Evolutionary conservation across 768 basidiomycete species (phyloP), one percentile per base, ranked within the genome.

Genomic region (Boletus subparvulus): DNA sequence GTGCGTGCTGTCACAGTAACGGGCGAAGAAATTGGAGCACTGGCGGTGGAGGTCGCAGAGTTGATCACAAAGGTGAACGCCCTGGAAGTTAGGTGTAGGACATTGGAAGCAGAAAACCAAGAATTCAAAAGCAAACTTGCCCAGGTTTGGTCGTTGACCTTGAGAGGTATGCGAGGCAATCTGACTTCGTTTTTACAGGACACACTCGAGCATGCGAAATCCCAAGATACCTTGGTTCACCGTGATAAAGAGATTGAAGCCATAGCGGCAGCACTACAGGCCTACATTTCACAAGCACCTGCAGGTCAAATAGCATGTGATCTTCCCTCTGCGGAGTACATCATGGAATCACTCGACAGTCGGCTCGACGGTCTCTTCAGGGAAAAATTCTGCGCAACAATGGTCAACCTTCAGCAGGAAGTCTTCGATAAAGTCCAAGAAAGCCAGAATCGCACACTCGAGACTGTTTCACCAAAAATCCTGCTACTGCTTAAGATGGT

Each of bases 1-100:
- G 44, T 56, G 24, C 47, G 30, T 35, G 57, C 54, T 32, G 54
- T 70, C 12, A 21, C 55, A 28, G 26, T 55, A 3, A 67, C 64
- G 8, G 66, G 63, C 26, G 56, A 60, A 55, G 74, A 77, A 28
- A 69, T 78, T 9, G 66, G 60, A n/a, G 49, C 24, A n/a, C 49
- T 70, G 32, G 71, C 69, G 10, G 60, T 68, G 43, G 73, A 68
- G 37, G 69, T 74, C 19, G 70, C 63, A 33, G 66, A 69, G n/a
- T 43, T 72, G 39, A 74, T 72, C 53, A 63, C 55, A 5, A 74
- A 71, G 43, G 61, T 65, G 35, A 51, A 73, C 26, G 49, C 16
- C 48, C 56, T 67, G 49, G 70, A 70, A 39, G 47, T 47, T 4
- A 62, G 50, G 43, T 66, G 68, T 37, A 52, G 5, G 35, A 36